Evolutionary conservation across 2,329 filamentous ascomycete genomes (phyloP), one percentile per base, ranked within the genome.

Genomic region (Fusarium burgessii): DNA sequence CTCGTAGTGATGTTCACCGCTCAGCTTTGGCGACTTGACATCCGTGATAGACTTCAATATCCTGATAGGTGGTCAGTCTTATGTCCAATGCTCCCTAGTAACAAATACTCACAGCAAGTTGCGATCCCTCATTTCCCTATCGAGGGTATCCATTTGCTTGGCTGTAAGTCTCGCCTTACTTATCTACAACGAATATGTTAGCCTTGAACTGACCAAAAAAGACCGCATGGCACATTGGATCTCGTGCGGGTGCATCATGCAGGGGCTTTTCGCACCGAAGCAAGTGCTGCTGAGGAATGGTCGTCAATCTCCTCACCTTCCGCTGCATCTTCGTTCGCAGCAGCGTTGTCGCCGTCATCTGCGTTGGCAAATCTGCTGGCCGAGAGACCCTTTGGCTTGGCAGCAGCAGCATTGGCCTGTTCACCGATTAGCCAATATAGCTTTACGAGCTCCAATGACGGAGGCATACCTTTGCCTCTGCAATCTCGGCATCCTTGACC

Each of bases 401-500:
- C 76, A 50, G 78, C 66, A n/a, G 81, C 80, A 47, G 80, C 82
- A 73, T 84, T 84, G 58, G 85, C 83, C 86, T 88, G 63, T 25
- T 13, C 33, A 56, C 46, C 1, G 29, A 40, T 71, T 38, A 66
- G 55, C 43, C 14, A 50, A 23, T 11, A 2, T 49, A 6, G 32
- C 6, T 33, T 29, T 9, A 11, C 10, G 17, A 17, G 18, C 7
- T 20, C 27, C 7, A 6, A 4, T 17, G 1, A 13, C 18, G 3
- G 33, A 73, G 49, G 72, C 79, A 23, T 79, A 90, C 89, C 83
- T 87, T 87, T 61, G 84, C 88, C 78, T 91, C 89, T 18, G 85
- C 87, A 75, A 91, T 82, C 79, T 91, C 89, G 42, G 89, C 88
- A 43, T 91, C 88, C 82, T 88, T 90, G 56, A 91, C 87, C 81